Evolutionary conservation across 495 filamentous ascomycete species (phyloP).

Genomic region (Aspergillus homomorphus): DNA sequence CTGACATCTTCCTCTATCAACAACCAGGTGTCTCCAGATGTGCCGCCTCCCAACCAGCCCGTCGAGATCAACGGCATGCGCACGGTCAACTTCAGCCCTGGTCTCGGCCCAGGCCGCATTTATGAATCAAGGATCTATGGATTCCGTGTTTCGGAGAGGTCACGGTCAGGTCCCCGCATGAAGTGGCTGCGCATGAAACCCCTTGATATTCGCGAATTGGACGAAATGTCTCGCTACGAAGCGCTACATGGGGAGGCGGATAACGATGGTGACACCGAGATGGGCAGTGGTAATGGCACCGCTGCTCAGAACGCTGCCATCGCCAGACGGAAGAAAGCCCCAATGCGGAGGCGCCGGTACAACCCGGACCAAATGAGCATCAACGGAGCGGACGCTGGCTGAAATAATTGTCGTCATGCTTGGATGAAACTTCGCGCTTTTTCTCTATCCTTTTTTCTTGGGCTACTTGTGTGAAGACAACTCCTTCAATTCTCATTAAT

Average conservation of each 20-base stretch:
- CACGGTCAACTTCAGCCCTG: slow-evolving; percentile 78
- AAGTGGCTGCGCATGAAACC: slow-evolving; percentile 90
- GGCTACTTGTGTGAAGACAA: slow-evolving; percentile 1
- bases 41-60: slow-evolving; percentile 47
- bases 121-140: slow-evolving; percentile 97
- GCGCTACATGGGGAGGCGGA: slow-evolving; percentile 40
- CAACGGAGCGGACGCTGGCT: slow-evolving; percentile 33
- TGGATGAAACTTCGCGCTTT: slow-evolving; percentile 1
- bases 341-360: slow-evolving; percentile 47
- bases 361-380: slow-evolving; percentile 38
- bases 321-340: slow-evolving; percentile 50
- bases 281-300: slow-evolving; percentile 23
- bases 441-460: slow-evolving; percentile 1
- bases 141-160: slow-evolving; percentile 85
- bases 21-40: slow-evolving; percentile 24
- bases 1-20: slow-evolving; percentile 30
- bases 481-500: not conserved
- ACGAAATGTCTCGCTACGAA: slow-evolving; percentile 64
- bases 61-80: slow-evolving; percentile 77
- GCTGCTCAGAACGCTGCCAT: slow-evolving; percentile 35
- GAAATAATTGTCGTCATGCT: not conserved
- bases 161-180: slow-evolving; percentile 88
- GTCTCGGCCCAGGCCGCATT: slow-evolving; percentile 75
- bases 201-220: slow-evolving; percentile 70
- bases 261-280: slow-evolving; percentile 47